These are phyloP conservation scores for Candida adriatica DNA, from an alignment of 805 yeast genomes.

Conservation along the genomic window DNA sequence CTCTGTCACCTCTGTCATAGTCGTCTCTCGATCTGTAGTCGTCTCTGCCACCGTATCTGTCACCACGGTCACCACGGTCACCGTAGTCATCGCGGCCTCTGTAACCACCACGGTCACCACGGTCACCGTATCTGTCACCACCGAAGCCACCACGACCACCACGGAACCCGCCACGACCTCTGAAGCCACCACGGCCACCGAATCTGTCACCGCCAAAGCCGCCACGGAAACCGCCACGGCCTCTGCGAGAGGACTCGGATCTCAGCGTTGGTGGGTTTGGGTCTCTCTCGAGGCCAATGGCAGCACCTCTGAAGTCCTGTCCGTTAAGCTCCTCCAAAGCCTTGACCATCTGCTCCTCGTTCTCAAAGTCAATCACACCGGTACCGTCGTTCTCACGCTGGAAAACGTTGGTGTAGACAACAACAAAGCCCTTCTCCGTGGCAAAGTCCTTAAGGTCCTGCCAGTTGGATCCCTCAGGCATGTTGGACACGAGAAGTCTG, in stretches of 20 bases:
- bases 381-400: conserved; percentile 40
- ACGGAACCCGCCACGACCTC: conserved; percentile 30
- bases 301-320: conserved; percentile 61
- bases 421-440: conserved; percentile 62
- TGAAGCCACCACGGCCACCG: conserved; percentile 38
- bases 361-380: conserved; percentile 39
- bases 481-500: conserved; percentile 61
- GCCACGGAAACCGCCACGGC: conserved; percentile 28
- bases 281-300: conserved; percentile 74
- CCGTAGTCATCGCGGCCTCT: conserved; percentile 34
- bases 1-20: conserved; percentile 6
- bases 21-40: conserved; percentile 29
- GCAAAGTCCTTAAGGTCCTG: conserved; percentile 88
- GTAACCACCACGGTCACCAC: conserved; percentile 28
- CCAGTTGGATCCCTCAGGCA: conserved; percentile 78
- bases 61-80: conserved; percentile 35
- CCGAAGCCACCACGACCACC: conserved; percentile 31
- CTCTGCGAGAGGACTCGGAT: conserved; percentile 37
- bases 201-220: conserved; percentile 28
- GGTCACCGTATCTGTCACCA: conserved; percentile 31
- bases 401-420: conserved; percentile 49
- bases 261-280: conserved; percentile 44
- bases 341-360: conserved; percentile 67
- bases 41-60: conserved; percentile 34
- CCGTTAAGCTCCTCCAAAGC: conserved; percentile 73